phyloP scores from a whole-genome alignment of 2,329 filamentous ascomycete genomes.

The Lecanicillium sp. region DNA sequence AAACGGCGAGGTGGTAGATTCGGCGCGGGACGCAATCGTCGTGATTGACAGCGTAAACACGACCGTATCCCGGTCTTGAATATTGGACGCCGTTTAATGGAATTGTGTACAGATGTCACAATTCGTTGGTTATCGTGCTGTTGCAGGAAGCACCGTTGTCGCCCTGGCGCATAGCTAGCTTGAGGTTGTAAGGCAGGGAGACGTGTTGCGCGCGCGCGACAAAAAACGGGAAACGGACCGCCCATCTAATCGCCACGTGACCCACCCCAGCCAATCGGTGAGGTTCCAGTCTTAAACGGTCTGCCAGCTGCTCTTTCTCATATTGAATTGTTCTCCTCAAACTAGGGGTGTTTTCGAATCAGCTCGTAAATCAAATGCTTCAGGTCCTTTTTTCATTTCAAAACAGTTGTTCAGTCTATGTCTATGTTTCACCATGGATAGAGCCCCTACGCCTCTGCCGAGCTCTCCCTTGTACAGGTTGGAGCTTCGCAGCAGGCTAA shows the following conservation, averaged over 20 bases:
- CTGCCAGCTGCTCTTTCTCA: too few species aligned
- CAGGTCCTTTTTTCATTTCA: too few species aligned
- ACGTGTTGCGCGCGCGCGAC: slow-evolving; percentile 10
- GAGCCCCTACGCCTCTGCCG: not conserved
- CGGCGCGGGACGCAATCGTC: not conserved
- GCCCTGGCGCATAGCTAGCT: slow-evolving; percentile 5
- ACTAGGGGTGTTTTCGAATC: too few species aligned
- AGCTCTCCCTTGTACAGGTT: not conserved
- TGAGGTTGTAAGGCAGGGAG: slow-evolving; percentile 5
- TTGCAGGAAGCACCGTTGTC: slow-evolving; percentile 1
- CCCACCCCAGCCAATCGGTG: slow-evolving; percentile 6
- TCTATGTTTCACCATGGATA: too few species aligned
- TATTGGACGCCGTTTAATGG: not conserved
- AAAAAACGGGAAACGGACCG: slow-evolving; percentile 5
- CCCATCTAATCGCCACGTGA: slow-evolving; percentile 5
- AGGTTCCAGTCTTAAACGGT: slow-evolving; percentile 1
- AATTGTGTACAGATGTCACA: not conserved
- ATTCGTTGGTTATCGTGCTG: not conserved
- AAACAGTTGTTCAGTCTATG: too few species aligned
- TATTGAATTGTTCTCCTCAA: too few species aligned
- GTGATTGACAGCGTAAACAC: too few species aligned
- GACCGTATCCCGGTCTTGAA: too few species aligned
- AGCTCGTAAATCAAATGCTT: too few species aligned
- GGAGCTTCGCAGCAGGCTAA: not conserved
- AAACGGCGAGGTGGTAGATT: not conserved